phyloP scores from a whole-genome alignment of 208 protist genomes.

The Crithidia thermophila region DNA sequence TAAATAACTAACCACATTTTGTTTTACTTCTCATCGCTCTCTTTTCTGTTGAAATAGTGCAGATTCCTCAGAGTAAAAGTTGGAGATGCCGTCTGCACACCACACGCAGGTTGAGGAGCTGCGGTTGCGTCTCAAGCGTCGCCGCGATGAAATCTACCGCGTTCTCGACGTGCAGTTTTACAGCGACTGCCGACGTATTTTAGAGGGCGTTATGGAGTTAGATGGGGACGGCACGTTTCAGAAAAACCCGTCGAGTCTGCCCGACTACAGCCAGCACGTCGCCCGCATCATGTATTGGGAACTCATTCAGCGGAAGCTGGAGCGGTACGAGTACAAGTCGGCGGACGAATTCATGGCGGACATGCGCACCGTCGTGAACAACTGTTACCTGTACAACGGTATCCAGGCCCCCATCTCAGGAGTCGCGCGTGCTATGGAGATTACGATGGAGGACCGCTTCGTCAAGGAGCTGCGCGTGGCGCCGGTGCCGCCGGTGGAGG shows the following conservation, averaged over 20 bases:
- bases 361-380: slow-evolving; percentile 82
- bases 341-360: slow-evolving; percentile 72
- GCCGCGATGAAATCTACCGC: slow-evolving; percentile 47
- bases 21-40: background rate
- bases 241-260: slow-evolving; percentile 52
- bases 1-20: no score
- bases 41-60: no score
- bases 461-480: slow-evolving; percentile 60
- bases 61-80: background rate
- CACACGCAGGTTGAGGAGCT: slow-evolving; percentile 27
- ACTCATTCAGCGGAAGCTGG: slow-evolving; percentile 60
- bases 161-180: slow-evolving; percentile 76
- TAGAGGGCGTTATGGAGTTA: slow-evolving; percentile 33
- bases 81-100: slow-evolving; percentile 7
- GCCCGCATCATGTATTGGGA: slow-evolving; percentile 69
- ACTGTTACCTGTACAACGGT: slow-evolving; percentile 84
- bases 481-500: slow-evolving; percentile 43
- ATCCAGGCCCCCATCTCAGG: slow-evolving; percentile 42
- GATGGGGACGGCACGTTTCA: slow-evolving; percentile 55
- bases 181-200: slow-evolving; percentile 45
- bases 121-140: slow-evolving; percentile 50
- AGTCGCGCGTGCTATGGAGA: slow-evolving; percentile 58
- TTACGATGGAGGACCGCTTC: slow-evolving; percentile 85
- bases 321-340: slow-evolving; percentile 60
- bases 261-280: slow-evolving; percentile 54